Base-by-base conservation (phyloP, 129 eudicot species). In the Artemisia argyi region DNA sequence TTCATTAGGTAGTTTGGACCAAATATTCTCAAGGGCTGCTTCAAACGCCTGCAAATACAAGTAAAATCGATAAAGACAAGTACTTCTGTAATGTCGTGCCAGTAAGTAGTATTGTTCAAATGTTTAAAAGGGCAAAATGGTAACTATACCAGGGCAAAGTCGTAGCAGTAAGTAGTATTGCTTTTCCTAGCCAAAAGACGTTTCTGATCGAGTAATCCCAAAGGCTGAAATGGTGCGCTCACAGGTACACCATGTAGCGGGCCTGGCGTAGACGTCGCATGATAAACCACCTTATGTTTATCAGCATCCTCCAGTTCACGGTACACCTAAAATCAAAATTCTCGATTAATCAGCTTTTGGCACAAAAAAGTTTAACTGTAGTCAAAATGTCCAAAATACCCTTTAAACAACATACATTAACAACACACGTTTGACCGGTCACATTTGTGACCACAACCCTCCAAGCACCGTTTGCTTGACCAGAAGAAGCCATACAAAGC, bases 151-250 rank as follows among this genome's bases (percentile, higher is more conserved):
- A 95, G 83, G 0, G 90, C 83, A 73, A 95, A 95, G 74, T 95
- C 99, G 62, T 95, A 95, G 91, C 99, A 95, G 80, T 95, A 95
- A 52, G 99, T 90, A 12, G 99, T 95, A 89, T 83, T 95, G 83
- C 94, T 95, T 83, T 84, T 95, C 75, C 93, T 75, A 53, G 99
- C 99, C 73, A 88, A 51, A 75, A 95, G 88, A 28, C 97, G 97
- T 68, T 89, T 95, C 78, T 81, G 87, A 73, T 91, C 94, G 51
- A 95, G 86, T 72, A 78, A 85, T 77, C 83, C 92, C 68, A 95
- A 53, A 64, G 99, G 96, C 70, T 88, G 92, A 83, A 86, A 95
- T 1, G 73, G 90, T 39, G 91, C 83, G 77, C 78, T 86, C 55
- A 95, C 88, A n/a, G 94, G 91, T 52, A 81, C 68, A 11, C 95